Evolutionary conservation across 352 stramenopile species (phyloP).

Genomic region (Phytophthora sp.): DNA sequence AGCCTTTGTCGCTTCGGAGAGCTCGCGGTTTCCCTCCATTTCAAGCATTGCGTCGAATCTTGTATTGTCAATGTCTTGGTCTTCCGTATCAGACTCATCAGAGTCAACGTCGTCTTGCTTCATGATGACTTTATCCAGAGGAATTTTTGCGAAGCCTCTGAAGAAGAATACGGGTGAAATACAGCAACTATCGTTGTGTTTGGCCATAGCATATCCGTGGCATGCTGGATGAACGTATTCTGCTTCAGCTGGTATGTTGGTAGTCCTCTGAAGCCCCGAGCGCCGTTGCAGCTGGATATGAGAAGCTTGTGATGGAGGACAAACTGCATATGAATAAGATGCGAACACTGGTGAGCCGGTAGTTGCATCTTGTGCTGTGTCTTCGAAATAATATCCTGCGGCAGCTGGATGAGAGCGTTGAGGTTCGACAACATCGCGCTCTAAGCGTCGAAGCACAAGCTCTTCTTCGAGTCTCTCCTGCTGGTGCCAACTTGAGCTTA

Average conservation of each 20-base stretch:
- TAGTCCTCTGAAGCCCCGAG: slow-evolving; percentile 23
- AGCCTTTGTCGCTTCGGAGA: slow-evolving; percentile 23
- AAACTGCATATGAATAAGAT: slow-evolving; percentile 55
- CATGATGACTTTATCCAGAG: slow-evolving; percentile 54
- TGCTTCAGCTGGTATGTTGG: slow-evolving; percentile 28
- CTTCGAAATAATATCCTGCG: slow-evolving; percentile 62
- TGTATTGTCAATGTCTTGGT: slow-evolving; percentile 17
- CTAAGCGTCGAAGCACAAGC: slow-evolving; percentile 62
- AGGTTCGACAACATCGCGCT: slow-evolving; percentile 63
- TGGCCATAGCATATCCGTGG: slow-evolving; percentile 55
- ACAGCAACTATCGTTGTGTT: slow-evolving; percentile 40
- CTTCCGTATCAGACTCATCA: slow-evolving; percentile 34
- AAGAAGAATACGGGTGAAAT: slow-evolving; percentile 80
- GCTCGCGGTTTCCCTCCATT: slow-evolving; percentile 7
- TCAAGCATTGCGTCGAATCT: slow-evolving; percentile 13
- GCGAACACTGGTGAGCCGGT: slow-evolving; percentile 58
- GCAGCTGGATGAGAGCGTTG: slow-evolving; percentile 56
- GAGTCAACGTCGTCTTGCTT: slow-evolving; percentile 40
- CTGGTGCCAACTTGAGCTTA: slow-evolving; percentile 49
- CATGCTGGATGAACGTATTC: slow-evolving; percentile 62
- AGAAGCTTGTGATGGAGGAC: slow-evolving; percentile 43
- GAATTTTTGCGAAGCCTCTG: slow-evolving; percentile 61
- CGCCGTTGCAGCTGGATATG: slow-evolving; percentile 19
- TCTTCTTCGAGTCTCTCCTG: slow-evolving; percentile 68
- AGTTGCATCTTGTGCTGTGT: background rate